Percentiles rank a stretch among this genome's conserved stretches.
These are phyloP conservation scores for Prunella vulgaris DNA, from an alignment of 257 asterid species.

Conservation along the genomic window DNA sequence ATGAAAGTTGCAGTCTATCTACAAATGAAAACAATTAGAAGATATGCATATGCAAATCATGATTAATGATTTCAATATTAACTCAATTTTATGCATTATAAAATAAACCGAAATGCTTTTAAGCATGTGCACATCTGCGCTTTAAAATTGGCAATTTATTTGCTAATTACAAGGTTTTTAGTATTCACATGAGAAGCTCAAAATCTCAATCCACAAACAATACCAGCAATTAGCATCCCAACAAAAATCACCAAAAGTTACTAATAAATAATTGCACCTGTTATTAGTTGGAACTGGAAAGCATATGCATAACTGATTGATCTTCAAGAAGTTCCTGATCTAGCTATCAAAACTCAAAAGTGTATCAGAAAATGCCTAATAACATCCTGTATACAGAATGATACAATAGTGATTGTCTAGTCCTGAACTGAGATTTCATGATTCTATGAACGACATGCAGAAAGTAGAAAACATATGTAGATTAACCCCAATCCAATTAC, in stretches of 20 bases:
- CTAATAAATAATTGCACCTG: not conserved
- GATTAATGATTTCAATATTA: not conserved
- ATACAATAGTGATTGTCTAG: not conserved
- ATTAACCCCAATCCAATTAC: too few relatives aligned
- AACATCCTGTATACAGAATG: not conserved
- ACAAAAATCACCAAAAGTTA: not conserved
- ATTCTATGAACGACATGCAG: not conserved
- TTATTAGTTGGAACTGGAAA: not conserved
- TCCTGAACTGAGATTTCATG: not conserved
- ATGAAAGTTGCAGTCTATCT: not conserved
- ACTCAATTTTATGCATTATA: not conserved
- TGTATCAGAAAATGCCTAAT: not conserved
- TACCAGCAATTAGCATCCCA: not conserved
- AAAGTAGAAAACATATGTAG: not conserved
- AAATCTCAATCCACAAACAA: not conserved
- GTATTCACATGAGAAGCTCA: not conserved
- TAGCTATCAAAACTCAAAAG: not conserved
- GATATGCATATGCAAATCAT: not conserved
- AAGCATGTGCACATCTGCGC: not conserved
- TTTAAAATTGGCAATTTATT: not conserved
- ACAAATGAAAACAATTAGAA: not conserved
- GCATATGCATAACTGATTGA: not conserved
- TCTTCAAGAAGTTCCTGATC: not conserved
- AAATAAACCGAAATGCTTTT: not conserved
- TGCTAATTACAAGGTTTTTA: not conserved